Conservation (phyloP, 2,329 filamentous ascomycete species). For the Alternaria panax region DNA sequence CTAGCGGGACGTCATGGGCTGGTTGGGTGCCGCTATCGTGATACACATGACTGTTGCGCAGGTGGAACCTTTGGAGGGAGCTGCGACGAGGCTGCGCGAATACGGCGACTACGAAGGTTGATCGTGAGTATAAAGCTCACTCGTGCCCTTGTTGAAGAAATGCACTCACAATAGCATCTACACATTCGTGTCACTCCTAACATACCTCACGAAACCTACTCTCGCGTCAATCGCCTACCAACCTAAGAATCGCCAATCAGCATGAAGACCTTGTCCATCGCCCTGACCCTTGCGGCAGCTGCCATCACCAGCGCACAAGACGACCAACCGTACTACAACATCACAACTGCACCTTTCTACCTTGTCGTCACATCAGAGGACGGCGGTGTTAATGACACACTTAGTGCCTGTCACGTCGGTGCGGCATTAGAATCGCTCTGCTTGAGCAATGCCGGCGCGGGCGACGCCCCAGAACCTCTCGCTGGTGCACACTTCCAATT, state of each 20-base stretch:
- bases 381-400: conserved; percentile 48
- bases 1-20: conserved; percentile 18
- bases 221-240: background rate
- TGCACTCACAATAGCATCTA: conserved; percentile 7
- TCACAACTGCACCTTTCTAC: conserved; percentile 55
- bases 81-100: conserved; percentile 13
- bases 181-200: background rate
- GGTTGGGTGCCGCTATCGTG: conserved; percentile 9
- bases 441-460: conserved; percentile 32
- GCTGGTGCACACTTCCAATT: conserved; percentile 37
- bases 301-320: conserved; percentile 39
- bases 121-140: conserved; percentile 16
- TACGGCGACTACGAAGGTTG: background rate
- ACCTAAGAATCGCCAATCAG: background rate
- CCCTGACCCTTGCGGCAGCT: conserved; percentile 35
- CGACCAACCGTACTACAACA: conserved; percentile 35
- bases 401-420: conserved; percentile 57
- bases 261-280: conserved; percentile 33
- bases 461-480: conserved; percentile 28
- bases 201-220: conserved; percentile 6
- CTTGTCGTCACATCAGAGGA: conserved; percentile 52
- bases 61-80: conserved; percentile 12
- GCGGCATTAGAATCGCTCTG: conserved; percentile 59
- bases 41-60: conserved; percentile 21
- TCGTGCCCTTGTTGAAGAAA: background rate